These are phyloP conservation scores for Fraxinus nigra DNA, from an alignment of 305 asterid species.

Conservation along the genomic window DNA sequence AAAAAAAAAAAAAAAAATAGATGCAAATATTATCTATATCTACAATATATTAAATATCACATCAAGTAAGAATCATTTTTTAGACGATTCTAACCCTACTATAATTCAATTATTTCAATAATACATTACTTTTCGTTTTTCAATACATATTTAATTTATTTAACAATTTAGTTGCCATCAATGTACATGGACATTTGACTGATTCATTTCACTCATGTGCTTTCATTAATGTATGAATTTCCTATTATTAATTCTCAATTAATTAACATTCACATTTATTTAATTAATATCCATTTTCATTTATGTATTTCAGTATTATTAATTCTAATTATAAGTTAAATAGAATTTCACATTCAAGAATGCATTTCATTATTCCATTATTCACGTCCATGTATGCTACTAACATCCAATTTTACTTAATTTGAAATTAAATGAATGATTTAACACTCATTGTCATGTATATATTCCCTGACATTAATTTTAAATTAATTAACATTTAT, in stretches of 20 bases:
- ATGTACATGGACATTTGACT: background rate
- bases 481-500: background rate
- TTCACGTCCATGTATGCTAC: background rate
- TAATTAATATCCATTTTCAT: background rate
- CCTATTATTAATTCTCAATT: no score
- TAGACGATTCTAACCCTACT: background rate
- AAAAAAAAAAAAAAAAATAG: background rate
- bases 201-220: background rate
- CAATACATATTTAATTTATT: background rate
- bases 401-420: background rate
- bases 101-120: background rate
- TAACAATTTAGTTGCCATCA: background rate
- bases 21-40: background rate
- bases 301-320: no score
- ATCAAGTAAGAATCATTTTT: background rate
- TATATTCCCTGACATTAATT: background rate
- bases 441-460: background rate
- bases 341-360: background rate
- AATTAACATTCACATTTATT: no score
- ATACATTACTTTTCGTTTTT: background rate
- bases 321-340: background rate
- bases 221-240: background rate
- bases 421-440: background rate
- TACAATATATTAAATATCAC: background rate
- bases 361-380: no score